Conservation (phyloP, 1,284 basidiomycete genomes). For the Tilletiaria anomala region DNA sequence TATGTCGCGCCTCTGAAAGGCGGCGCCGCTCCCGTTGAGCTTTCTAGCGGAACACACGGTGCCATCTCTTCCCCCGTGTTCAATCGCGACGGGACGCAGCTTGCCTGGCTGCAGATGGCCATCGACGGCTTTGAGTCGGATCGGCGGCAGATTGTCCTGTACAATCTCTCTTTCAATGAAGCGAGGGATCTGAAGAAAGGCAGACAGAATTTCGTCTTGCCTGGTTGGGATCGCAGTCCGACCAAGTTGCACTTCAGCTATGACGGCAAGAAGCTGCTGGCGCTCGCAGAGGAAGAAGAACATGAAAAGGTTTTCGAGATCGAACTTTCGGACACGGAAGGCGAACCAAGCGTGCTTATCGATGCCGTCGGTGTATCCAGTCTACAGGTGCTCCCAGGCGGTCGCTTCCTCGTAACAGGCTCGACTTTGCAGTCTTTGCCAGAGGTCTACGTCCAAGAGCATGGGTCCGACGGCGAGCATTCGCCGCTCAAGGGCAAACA, state of each 20-base stretch:
- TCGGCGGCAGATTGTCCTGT: constrained; percentile 11
- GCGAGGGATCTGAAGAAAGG: constrained; percentile 3
- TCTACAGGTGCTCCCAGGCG: constrained; percentile 4
- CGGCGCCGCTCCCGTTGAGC: constrained; percentile 1
- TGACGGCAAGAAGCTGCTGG: constrained; percentile 5
- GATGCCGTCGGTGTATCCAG: constrained; percentile 2
- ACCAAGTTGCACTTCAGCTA: constrained; percentile 6
- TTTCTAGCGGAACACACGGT: constrained; percentile 11
- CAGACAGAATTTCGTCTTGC: constrained; percentile 2
- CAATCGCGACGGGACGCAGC: constrained; percentile 10
- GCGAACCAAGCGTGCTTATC: constrained; percentile 3
- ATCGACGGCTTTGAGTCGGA: constrained; percentile 25
- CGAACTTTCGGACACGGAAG: not conserved
- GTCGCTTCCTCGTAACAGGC: constrained; percentile 3
- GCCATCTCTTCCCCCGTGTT: constrained; percentile 11
- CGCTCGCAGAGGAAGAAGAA: constrained; percentile 10
- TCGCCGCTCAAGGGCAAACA: no score
- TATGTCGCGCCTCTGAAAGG: constrained; percentile 11
- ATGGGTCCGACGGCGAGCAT: not conserved
- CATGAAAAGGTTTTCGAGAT: constrained; percentile 8
- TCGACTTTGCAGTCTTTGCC: constrained; percentile 7
- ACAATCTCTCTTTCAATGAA: not conserved
- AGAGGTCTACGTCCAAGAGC: constrained; percentile 8
- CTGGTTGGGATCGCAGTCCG: constrained; percentile 20
- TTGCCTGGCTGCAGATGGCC: constrained; percentile 27